These are phyloP conservation scores for Lentinula detonsa DNA, from an alignment of 768 basidiomycete genomes.

Conservation along the genomic window DNA sequence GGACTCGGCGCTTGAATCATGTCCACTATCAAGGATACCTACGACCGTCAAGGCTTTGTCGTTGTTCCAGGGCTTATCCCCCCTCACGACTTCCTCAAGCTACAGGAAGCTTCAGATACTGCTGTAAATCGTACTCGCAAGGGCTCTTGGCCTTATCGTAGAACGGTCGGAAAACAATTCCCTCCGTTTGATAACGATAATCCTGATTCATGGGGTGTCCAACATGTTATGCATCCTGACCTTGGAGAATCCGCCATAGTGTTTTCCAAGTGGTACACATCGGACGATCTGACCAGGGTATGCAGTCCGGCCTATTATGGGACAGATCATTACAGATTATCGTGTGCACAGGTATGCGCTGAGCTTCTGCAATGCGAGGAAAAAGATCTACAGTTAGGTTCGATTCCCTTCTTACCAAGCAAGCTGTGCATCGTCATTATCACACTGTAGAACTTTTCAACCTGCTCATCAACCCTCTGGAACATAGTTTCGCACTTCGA, in stretches of 20 bases:
- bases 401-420: background rate
- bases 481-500: slow-evolving; percentile 62
- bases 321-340: background rate
- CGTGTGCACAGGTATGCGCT: slow-evolving; percentile 18
- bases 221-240: slow-evolving; percentile 77
- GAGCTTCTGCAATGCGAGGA: slow-evolving; percentile 51
- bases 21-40: slow-evolving; percentile 35
- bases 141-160: slow-evolving; percentile 58
- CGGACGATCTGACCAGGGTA: slow-evolving; percentile 36
- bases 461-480: slow-evolving; percentile 61
- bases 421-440: background rate
- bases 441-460: slow-evolving; percentile 60
- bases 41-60: slow-evolving; percentile 63
- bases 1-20: background rate
- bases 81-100: slow-evolving; percentile 25
- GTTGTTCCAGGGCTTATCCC: slow-evolving; percentile 52
- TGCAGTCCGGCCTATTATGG: background rate
- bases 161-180: slow-evolving; percentile 75
- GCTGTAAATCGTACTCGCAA: slow-evolving; percentile 47
- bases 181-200: slow-evolving; percentile 58
- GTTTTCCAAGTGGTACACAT: slow-evolving; percentile 68
- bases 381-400: slow-evolving; percentile 69
- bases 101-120: slow-evolving; percentile 46
- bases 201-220: slow-evolving; percentile 76
- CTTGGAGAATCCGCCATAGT: slow-evolving; percentile 41